Evolutionary conservation across 345 rosid species (phyloP), one percentile per base, ranked within the genome.

Genomic region (Corymbia maculata): DNA sequence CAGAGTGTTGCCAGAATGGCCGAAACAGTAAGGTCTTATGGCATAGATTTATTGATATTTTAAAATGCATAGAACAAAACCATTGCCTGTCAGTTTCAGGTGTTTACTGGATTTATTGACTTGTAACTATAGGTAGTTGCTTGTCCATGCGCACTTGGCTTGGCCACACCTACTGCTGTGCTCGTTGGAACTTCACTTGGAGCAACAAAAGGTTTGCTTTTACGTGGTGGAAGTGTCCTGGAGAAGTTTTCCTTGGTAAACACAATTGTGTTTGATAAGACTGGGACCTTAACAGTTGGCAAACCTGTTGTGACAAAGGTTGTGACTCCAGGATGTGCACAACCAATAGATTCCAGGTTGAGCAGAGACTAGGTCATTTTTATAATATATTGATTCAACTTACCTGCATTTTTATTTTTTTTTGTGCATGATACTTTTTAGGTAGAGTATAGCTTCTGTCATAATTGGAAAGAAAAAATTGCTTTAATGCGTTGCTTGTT

Each of bases 121-220:
- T 88, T 57, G 51, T 90, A 89, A 89, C 86, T 88, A 59, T 94
- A 97, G 99, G 99, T 97, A 92, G 93, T 96, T 93, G 99, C 99
- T 90, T 97, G 99, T 94, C 99, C 99, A 80, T 96, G 99, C 91
- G 99, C 99, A 88, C 98, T 97, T 87, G 99, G 99, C 90, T 93
- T 97, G 91, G 99, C 99, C 89, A 96, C 99, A 57, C 99, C 99
- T 85, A 97, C 99, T 57, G 99, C 99, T 85, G 97, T 97, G 94
- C 95, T 97, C 95, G 97, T 97, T 87, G 99, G 99, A 90, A 97
- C 98, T 61, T 97, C 99, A 88, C 86, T 96, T 82, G 99, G 99
- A 90, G 99, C 99, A 90, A 96, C 96, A 90, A 94, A 92, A 92
- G 99, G 99, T 87, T 90, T 96, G 91, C 99, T 96, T 91, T 93